Evolutionary conservation across 805 yeast species (phyloP).

Genomic region (Wickerhamomyces bovis): DNA sequence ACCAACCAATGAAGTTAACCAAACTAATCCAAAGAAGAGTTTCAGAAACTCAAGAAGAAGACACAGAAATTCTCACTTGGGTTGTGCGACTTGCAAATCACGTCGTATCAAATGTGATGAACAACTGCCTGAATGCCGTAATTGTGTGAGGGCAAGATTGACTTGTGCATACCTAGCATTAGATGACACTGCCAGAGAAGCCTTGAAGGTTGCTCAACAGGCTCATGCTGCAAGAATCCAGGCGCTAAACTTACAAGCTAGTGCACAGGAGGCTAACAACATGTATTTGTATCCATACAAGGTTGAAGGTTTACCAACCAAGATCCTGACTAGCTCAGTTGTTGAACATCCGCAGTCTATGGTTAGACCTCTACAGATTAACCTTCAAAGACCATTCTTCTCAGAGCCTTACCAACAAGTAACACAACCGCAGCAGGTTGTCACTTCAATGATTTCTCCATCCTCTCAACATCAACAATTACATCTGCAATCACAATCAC

Average conservation of each 20-base stretch:
- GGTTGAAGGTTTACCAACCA: constrained; percentile 19
- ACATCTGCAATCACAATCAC: constrained; percentile 1
- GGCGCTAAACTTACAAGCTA: constrained; percentile 17
- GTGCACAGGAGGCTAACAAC: constrained; percentile 14
- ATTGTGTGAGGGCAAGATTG: constrained; percentile 43
- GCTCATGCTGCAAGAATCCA: constrained; percentile 33
- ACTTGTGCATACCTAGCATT: constrained; percentile 43
- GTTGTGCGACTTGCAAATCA: constrained; percentile 66
- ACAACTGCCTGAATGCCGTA: constrained; percentile 49
- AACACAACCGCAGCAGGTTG: neutral
- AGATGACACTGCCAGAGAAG: constrained; percentile 43
- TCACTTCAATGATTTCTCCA: neutral
- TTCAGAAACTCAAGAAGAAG: constrained; percentile 37
- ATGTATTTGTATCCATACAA: constrained; percentile 15
- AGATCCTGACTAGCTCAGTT: constrained; percentile 12
- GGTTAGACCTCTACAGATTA: constrained; percentile 17
- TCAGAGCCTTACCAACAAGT: neutral
- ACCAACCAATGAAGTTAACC: constrained; percentile 1
- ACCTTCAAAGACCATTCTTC: constrained; percentile 11
- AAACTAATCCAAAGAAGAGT: constrained; percentile 10
- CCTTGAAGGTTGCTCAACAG: constrained; percentile 43
- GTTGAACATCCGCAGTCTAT: constrained; percentile 8
- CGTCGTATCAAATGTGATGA: constrained; percentile 65
- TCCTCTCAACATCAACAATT: constrained; percentile 5
- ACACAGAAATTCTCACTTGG: constrained; percentile 65